These are phyloP conservation scores for Fraxinus latifolia DNA, from an alignment of 305 asterid species.

Conservation along the genomic window DNA sequence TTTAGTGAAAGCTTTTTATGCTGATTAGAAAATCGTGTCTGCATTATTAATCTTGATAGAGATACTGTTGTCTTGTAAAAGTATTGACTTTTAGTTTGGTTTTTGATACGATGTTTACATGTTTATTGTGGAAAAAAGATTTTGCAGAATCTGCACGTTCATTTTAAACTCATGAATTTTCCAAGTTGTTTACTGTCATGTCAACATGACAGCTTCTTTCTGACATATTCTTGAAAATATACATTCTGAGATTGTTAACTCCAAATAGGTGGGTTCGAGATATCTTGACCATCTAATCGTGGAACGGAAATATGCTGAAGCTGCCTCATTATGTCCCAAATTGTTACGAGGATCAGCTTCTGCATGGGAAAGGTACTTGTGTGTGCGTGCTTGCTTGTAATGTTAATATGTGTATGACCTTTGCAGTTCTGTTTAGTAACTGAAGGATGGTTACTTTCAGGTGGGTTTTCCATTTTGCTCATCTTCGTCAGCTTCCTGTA, in stretches of 20 bases:
- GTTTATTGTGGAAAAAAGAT: neutral
- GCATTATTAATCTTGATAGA: constrained; percentile 4
- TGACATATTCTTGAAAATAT: constrained; percentile 12
- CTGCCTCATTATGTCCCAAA: constrained; percentile 92
- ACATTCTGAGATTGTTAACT: constrained; percentile 26
- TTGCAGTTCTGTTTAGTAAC: constrained; percentile 17
- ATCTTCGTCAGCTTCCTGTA: constrained; percentile 94
- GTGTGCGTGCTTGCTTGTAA: neutral
- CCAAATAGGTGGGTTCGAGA: constrained; percentile 74
- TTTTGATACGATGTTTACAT: constrained; percentile 3
- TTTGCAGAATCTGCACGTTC: constrained; percentile 6
- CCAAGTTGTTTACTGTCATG: neutral
- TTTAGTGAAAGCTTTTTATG: constrained; percentile 6
- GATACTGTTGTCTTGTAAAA: constrained; percentile 4
- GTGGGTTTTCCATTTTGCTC: constrained; percentile 98
- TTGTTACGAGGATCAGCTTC: constrained; percentile 88
- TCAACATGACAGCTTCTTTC: constrained; percentile 4
- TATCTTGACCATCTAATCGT: constrained; percentile 94
- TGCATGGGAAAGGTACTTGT: constrained; percentile 90
- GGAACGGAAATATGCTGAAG: constrained; percentile 93
- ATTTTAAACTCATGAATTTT: neutral
- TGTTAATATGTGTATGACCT: neutral
- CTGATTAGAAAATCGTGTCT: constrained; percentile 9
- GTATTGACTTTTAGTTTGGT: constrained; percentile 4
- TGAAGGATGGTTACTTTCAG: constrained; percentile 39